Evolutionary conservation across 257 asterid species (phyloP).

Genomic region (Nemophila menziesii): DNA sequence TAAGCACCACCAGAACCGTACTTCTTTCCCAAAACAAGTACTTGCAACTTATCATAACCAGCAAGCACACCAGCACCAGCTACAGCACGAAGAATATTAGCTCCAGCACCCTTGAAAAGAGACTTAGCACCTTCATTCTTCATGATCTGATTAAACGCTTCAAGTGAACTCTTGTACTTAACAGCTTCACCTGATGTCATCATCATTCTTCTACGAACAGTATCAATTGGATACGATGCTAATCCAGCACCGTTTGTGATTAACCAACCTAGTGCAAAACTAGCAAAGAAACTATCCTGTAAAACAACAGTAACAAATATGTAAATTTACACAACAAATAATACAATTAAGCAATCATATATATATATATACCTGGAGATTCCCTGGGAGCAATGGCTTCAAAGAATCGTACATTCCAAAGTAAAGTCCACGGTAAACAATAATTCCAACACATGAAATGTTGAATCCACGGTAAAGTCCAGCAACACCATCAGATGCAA

Average conservation of each 20-base stretch:
- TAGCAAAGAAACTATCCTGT: conserved; percentile 36
- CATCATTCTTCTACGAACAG: conserved; percentile 40
- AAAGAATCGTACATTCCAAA: conserved; percentile 35
- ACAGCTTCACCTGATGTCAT: conserved; percentile 44
- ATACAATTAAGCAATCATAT: neutral
- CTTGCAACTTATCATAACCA: conserved; percentile 29
- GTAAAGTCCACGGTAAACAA: conserved; percentile 40
- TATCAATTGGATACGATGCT: conserved; percentile 32
- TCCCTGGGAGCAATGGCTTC: conserved; percentile 32
- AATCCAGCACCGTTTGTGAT: conserved; percentile 37
- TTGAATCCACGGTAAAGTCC: conserved; percentile 41
- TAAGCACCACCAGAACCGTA: conserved; percentile 34
- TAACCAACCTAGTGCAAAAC: conserved; percentile 32
- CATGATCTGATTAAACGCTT: conserved; percentile 28
- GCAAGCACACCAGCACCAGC: conserved; percentile 42
- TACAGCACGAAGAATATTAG: conserved; percentile 30
- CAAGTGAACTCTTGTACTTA: conserved; percentile 30
- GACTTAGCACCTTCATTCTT: conserved; percentile 35
- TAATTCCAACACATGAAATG: conserved; percentile 36
- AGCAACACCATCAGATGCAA: conserved; percentile 30
- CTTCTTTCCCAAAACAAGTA: conserved; percentile 28
- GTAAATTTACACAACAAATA: neutral
- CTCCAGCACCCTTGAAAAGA: conserved; percentile 39
- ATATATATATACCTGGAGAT: conserved; percentile 33
- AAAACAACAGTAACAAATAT: neutral